Percentiles rank a stretch among this genome's conserved stretches.
These are phyloP conservation scores for Cystobasidium slooffiae DNA, from an alignment of 1,284 basidiomycete species.

Conservation along the genomic window DNA sequence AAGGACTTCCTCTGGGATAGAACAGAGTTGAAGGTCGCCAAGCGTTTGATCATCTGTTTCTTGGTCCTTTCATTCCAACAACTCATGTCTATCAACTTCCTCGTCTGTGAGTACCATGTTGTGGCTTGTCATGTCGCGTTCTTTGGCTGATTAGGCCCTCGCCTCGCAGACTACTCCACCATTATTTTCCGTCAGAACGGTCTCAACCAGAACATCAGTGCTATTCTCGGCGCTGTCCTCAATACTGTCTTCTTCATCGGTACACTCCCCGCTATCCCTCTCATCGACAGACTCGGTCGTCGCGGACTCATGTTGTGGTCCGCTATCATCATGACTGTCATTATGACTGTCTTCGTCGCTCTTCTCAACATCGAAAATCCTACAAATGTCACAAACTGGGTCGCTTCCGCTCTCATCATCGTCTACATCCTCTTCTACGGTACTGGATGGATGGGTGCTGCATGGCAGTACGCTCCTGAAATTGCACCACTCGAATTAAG, in stretches of 20 bases:
- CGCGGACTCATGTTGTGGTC: constrained; percentile 34
- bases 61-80: constrained; percentile 29
- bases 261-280: constrained; percentile 33
- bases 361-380: constrained; percentile 14
- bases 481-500: constrained; percentile 39
- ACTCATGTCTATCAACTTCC: constrained; percentile 43
- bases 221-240: constrained; percentile 29
- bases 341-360: constrained; percentile 40
- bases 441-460: constrained; percentile 29
- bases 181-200: constrained; percentile 36
- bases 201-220: constrained; percentile 7
- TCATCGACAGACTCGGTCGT: constrained; percentile 38
- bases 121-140: no score
- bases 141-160: neutral
- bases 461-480: constrained; percentile 37
- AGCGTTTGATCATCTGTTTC: constrained; percentile 41
- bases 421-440: constrained; percentile 39
- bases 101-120: constrained; percentile 15
- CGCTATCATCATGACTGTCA: constrained; percentile 35
- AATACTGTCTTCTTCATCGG: constrained; percentile 36
- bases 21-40: constrained; percentile 37
- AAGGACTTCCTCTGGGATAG: constrained; percentile 36
- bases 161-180: constrained; percentile 32
- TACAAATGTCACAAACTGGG: constrained; percentile 29
- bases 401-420: constrained; percentile 34